These are phyloP conservation scores for Cercospora berteroae DNA, from an alignment of 2,329 filamentous ascomycete genomes.

Conservation along the genomic window DNA sequence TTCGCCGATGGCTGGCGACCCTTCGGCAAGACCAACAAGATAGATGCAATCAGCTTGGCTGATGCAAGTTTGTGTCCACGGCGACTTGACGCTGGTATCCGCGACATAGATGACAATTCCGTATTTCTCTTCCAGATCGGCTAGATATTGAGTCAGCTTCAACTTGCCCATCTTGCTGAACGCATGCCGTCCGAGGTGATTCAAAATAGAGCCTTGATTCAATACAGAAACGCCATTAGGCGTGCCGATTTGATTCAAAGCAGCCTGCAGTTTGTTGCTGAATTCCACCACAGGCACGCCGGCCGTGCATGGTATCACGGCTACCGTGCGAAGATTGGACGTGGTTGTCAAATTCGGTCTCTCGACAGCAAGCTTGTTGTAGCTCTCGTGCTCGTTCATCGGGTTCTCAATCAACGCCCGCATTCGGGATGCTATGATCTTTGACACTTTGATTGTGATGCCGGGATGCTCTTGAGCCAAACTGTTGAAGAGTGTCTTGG, in stretches of 20 bases:
- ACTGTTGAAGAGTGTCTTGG: constrained; percentile 94
- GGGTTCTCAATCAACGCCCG: constrained; percentile 81
- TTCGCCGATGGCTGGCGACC: constrained; percentile 85
- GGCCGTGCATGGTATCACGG: constrained; percentile 83
- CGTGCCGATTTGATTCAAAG: constrained; percentile 83
- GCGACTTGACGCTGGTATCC: constrained; percentile 93
- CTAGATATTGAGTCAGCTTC: constrained; percentile 91
- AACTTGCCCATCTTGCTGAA: constrained; percentile 98
- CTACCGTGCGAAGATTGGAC: constrained; percentile 87
- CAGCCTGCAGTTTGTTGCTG: constrained; percentile 81
- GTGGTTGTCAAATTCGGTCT: constrained; percentile 74
- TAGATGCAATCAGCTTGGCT: constrained; percentile 95
- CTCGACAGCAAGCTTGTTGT: constrained; percentile 47
- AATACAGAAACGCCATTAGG: constrained; percentile 87
- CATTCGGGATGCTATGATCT: constrained; percentile 96
- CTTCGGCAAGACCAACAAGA: constrained; percentile 85
- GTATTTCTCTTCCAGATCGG: constrained; percentile 95
- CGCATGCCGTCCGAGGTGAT: constrained; percentile 90
- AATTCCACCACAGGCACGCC: constrained; percentile 96
- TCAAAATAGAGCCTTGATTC: constrained; percentile 89
- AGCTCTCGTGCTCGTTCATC: constrained; percentile 51
- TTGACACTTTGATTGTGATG: constrained; percentile 98
- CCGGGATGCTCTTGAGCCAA: constrained; percentile 94
- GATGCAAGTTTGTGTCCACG: constrained; percentile 98
- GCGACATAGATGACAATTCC: constrained; percentile 93